These are phyloP conservation scores for Spinacia oleracea DNA, from an alignment of 179 eudicot species.

Conservation along the genomic window DNA sequence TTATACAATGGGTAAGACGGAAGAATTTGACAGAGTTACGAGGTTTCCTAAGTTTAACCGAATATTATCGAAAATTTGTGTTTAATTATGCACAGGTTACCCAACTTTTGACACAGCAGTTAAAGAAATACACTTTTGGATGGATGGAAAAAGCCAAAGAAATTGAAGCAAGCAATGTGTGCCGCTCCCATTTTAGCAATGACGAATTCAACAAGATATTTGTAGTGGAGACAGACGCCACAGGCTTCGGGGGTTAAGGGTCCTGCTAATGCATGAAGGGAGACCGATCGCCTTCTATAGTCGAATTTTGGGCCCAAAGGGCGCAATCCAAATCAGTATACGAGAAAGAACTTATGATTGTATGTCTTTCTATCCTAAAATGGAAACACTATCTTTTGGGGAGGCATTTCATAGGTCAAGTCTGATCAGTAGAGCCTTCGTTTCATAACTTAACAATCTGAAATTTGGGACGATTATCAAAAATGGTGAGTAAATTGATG, in stretches of 20 bases:
- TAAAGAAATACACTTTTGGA: not conserved
- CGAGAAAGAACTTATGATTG: not conserved
- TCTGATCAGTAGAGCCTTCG: not conserved
- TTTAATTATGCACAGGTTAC: not conserved
- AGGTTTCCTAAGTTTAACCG: slow-evolving; percentile 13
- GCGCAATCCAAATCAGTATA: not conserved
- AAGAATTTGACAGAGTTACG: not conserved
- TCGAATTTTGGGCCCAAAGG: not conserved
- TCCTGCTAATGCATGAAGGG: not conserved
- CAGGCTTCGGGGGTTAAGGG: slow-evolving; percentile 18
- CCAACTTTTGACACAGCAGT: slow-evolving; percentile 4
- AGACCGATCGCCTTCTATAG: slow-evolving; percentile 10
- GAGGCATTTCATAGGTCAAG: not conserved
- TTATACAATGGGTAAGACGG: too few relatives aligned
- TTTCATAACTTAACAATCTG: not conserved
- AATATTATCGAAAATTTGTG: slow-evolving; percentile 5
- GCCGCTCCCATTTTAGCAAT: not conserved
- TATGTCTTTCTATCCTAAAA: not conserved
- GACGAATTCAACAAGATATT: not conserved
- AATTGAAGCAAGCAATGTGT: not conserved
- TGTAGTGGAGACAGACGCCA: not conserved
- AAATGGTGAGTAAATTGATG: not conserved
- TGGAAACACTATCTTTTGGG: not conserved
- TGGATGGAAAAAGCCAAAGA: not conserved
- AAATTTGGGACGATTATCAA: not conserved